Evolutionary conservation across 495 filamentous ascomycete genomes (phyloP), one percentile per base, ranked within the genome.

Genomic region (Acidomyces sp.): DNA sequence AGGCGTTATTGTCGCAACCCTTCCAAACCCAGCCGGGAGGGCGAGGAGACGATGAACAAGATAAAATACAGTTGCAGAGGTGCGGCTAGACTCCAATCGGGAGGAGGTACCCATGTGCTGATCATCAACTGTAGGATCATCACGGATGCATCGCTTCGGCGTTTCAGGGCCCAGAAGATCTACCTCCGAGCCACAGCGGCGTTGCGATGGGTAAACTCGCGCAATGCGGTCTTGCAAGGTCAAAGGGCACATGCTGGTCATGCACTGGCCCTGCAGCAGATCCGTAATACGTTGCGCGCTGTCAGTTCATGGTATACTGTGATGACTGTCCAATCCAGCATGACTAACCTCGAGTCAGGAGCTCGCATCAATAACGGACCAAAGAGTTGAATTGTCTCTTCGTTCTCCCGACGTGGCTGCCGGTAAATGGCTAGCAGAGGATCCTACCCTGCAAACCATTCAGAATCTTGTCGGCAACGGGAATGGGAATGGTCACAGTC

Each of bases 151-250:
- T 77, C 72, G 51, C 69, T 80, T 13, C 75, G 86, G 37, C 74
- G 86, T 36, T 85, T 92, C 66, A 78, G 83, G 59, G 83, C 72
- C 25, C 85, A 90, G 57, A 82, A 79, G 58, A 84, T 86, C 45
- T 87, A 87, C 51, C 70, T 88, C 13, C 77, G 80, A 20, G 79
- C 82, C 28, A 73, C 72, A 3, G 83, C 85, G 11, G 82, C 77
- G 15, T 73, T 75, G 51, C 70, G 82, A 56, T 94, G 86, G 86
- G 63, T 82, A 49, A 78, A 83, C 48, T 72, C 77, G 51, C 72
- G 85, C 27, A 68, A 77, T 15, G 63, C 65, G 25, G 64, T 84
- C 31, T 66, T 88, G 19, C 68, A 74, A 48, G 80, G 80, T 28
- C 68, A 74, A 43, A 66, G 66, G 46, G 71, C 80, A 34, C 68